Conservation (phyloP, 2,329 filamentous ascomycete species). For the Sphaceloma murrayae region DNA sequence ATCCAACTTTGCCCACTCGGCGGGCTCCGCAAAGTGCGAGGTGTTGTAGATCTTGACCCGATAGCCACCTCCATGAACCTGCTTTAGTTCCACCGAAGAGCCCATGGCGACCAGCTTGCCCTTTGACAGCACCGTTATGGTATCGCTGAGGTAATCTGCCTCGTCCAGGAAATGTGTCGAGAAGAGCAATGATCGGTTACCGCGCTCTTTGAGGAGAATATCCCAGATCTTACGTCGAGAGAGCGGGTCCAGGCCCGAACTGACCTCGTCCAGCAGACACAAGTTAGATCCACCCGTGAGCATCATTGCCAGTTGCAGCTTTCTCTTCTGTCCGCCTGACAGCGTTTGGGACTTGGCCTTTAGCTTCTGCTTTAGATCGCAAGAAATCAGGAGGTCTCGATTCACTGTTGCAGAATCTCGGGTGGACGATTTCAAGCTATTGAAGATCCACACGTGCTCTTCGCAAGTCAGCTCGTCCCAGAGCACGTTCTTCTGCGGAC, state of each 20-base stretch:
- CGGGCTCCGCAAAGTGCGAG: slow-evolving; percentile 33
- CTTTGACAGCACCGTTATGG: slow-evolving; percentile 79
- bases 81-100: slow-evolving; percentile 77
- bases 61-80: slow-evolving; percentile 73
- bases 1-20: slow-evolving; percentile 23
- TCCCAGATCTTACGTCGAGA: slow-evolving; percentile 89
- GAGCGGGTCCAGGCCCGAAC: slow-evolving; percentile 76
- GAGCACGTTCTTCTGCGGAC: slow-evolving; percentile 87
- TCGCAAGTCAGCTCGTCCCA: slow-evolving; percentile 82
- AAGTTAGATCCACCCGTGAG: slow-evolving; percentile 80
- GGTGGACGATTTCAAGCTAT: slow-evolving; percentile 60
- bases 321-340: slow-evolving; percentile 85
- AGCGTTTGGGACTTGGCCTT: slow-evolving; percentile 65
- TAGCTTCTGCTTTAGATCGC: slow-evolving; percentile 68
- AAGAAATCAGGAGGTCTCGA: slow-evolving; percentile 52
- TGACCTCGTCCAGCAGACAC: slow-evolving; percentile 87
- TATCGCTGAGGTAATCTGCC: slow-evolving; percentile 78
- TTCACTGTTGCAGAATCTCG: slow-evolving; percentile 54
- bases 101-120: slow-evolving; percentile 73
- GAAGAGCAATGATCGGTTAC: slow-evolving; percentile 69
- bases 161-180: slow-evolving; percentile 94
- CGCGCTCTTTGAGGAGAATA: slow-evolving; percentile 76
- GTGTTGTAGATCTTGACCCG: slow-evolving; percentile 63
- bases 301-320: slow-evolving; percentile 91
- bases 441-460: slow-evolving; percentile 79